Percentiles rank a stretch among this genome's conserved stretches.
Conservation (phyloP, 345 rosid genomes). For the Sonneratia caseolaris region DNA sequence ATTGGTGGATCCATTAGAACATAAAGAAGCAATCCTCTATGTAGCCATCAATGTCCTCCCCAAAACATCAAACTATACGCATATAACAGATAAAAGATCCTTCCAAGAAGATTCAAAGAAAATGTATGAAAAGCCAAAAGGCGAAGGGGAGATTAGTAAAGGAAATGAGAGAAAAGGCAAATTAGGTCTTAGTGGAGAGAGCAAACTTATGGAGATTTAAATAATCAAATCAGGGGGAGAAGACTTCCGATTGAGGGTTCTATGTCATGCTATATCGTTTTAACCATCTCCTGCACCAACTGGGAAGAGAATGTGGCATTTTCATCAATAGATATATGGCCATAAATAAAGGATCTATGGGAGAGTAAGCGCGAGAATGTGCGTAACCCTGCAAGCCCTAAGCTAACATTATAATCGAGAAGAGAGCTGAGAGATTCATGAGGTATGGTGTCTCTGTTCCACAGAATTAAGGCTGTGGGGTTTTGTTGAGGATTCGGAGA, state of each 20-base stretch:
- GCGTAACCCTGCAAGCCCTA: too few species aligned
- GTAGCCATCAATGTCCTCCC: not conserved
- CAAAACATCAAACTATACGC: not conserved
- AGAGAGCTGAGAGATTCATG: not conserved
- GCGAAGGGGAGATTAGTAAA: not conserved
- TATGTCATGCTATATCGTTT: not conserved
- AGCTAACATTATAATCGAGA: not conserved
- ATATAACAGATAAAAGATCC: not conserved
- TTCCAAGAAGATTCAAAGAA: not conserved
- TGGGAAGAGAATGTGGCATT: not conserved
- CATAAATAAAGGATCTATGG: not conserved
- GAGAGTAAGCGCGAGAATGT: not conserved
- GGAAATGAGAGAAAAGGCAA: not conserved
- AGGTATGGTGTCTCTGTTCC: not conserved
- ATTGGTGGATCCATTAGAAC: slow-evolving; percentile 5
- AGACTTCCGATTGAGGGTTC: not conserved
- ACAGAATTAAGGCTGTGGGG: not conserved
- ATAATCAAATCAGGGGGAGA: not conserved
- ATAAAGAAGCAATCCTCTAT: not conserved
- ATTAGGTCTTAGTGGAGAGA: not conserved
- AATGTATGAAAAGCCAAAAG: not conserved
- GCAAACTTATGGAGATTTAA: not conserved
- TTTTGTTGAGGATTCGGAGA: not conserved
- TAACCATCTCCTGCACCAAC: too few species aligned
- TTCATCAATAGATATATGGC: not conserved